phyloP scores from a whole-genome alignment of 257 asterid species.

The Solanum clarkiae region DNA sequence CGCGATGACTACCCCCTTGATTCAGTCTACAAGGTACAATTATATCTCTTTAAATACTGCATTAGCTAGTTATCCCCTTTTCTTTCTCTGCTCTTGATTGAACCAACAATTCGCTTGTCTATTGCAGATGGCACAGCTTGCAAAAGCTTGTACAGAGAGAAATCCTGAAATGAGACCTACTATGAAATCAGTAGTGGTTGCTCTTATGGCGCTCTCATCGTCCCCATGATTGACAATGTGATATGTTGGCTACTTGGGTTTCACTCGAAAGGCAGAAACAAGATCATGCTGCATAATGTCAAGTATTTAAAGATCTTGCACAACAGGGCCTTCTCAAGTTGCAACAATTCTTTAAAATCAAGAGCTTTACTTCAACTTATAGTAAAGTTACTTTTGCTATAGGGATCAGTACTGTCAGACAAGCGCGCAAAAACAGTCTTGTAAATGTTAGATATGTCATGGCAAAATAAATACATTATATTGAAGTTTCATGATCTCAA shows the following conservation, averaged over 20 bases:
- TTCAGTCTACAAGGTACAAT: constrained; percentile 49
- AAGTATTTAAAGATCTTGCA: neutral
- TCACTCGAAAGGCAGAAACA: constrained; percentile 31
- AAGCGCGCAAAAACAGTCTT: too few relatives aligned
- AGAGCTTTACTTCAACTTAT: neutral
- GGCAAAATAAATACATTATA: too few relatives aligned
- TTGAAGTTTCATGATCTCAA: neutral
- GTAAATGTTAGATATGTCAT: too few relatives aligned
- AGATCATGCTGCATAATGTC: neutral
- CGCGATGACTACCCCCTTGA: constrained; percentile 59
- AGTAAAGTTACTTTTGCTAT: neutral
- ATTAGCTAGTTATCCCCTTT: neutral
- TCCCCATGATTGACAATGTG: constrained; percentile 65
- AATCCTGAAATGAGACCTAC: constrained; percentile 70
- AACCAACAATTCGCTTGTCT: neutral
- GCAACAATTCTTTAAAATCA: too few relatives aligned
- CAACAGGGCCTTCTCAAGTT: neutral
- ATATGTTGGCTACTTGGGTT: neutral
- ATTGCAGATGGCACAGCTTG: constrained; percentile 65
- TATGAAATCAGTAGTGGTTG: constrained; percentile 82
- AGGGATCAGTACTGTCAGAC: neutral
- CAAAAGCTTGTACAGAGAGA: constrained; percentile 72
- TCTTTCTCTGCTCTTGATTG: neutral
- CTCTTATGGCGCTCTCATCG: constrained; percentile 75
- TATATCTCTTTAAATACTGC: neutral